Percentiles rank a stretch among this genome's conserved stretches.
Evolutionary conservation across 2,329 filamentous ascomycete genomes (phyloP).

Genomic region (Colletotrichum ledebouriae): DNA sequence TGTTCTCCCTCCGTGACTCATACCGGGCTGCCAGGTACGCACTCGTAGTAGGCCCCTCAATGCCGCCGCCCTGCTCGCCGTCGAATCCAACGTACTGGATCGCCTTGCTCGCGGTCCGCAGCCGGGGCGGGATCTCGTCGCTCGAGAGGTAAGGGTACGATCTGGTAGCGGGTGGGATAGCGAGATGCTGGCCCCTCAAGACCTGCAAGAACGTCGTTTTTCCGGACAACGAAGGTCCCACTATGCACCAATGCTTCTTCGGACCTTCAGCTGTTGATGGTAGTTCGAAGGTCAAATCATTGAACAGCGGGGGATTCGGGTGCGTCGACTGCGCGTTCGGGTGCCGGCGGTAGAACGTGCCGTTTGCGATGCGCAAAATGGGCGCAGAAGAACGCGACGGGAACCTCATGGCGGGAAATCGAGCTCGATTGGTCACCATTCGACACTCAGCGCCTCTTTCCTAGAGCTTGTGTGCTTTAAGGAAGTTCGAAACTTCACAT

Average conservation of each 20-base stretch:
- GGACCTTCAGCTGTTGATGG: slow-evolving; percentile 63
- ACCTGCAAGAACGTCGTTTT: slow-evolving; percentile 88
- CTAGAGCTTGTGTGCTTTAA: background rate
- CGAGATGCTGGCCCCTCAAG: slow-evolving; percentile 81
- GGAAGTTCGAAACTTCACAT: background rate
- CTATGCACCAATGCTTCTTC: slow-evolving; percentile 82
- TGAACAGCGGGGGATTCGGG: slow-evolving; percentile 80
- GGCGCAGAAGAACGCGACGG: slow-evolving; percentile 56
- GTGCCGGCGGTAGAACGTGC: slow-evolving; percentile 85
- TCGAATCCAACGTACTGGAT: slow-evolving; percentile 95
- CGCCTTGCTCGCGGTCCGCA: slow-evolving; percentile 74
- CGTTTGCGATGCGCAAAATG: slow-evolving; percentile 80
- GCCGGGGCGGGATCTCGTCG: slow-evolving; percentile 66
- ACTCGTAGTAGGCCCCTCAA: slow-evolving; percentile 71
- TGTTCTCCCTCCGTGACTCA: slow-evolving; percentile 87
- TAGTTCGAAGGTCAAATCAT: slow-evolving; percentile 77
- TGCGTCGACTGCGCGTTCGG: slow-evolving; percentile 63
- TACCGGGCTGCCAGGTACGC: slow-evolving; percentile 92
- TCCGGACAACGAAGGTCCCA: slow-evolving; percentile 82
- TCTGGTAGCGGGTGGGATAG: slow-evolving; percentile 80
- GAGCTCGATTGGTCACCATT: background rate
- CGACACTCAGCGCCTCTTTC: background rate
- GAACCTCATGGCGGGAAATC: slow-evolving; percentile 22
- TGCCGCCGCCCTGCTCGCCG: slow-evolving; percentile 71
- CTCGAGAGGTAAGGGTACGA: slow-evolving; percentile 83